These are phyloP conservation scores for Corymbia maculata DNA, from an alignment of 345 rosid species.

Conservation along the genomic window DNA sequence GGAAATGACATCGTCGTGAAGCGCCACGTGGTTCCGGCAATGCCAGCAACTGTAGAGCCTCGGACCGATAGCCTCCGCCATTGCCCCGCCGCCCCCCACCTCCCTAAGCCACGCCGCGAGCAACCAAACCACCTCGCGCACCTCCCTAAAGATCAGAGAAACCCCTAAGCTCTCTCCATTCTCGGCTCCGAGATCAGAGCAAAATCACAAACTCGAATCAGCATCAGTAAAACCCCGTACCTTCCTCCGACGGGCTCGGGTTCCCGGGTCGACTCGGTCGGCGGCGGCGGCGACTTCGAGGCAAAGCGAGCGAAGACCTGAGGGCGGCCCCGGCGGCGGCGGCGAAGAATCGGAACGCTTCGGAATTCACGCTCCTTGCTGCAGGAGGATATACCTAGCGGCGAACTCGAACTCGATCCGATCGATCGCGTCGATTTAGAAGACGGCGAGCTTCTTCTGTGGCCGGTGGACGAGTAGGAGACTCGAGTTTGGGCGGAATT, in stretches of 20 bases:
- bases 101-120: background rate
- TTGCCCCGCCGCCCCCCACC: background rate
- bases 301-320: background rate
- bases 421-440: background rate
- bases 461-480: background rate
- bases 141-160: background rate
- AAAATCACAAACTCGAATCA: background rate
- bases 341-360: background rate
- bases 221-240: background rate
- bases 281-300: background rate
- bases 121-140: background rate
- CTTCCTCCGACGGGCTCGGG: background rate
- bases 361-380: background rate
- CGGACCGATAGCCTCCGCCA: slow-evolving; percentile 4
- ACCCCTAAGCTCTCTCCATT: background rate
- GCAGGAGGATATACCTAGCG: background rate
- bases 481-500: background rate
- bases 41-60: slow-evolving; percentile 11
- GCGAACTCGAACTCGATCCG: background rate
- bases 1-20: slow-evolving; percentile 9
- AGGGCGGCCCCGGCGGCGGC: background rate
- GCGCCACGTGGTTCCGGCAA: slow-evolving; percentile 9
- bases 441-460: background rate
- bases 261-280: background rate
- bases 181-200: background rate